phyloP scores from a whole-genome alignment of 2,329 filamentous ascomycete species.

The Colletotrichum chlorophyti region DNA sequence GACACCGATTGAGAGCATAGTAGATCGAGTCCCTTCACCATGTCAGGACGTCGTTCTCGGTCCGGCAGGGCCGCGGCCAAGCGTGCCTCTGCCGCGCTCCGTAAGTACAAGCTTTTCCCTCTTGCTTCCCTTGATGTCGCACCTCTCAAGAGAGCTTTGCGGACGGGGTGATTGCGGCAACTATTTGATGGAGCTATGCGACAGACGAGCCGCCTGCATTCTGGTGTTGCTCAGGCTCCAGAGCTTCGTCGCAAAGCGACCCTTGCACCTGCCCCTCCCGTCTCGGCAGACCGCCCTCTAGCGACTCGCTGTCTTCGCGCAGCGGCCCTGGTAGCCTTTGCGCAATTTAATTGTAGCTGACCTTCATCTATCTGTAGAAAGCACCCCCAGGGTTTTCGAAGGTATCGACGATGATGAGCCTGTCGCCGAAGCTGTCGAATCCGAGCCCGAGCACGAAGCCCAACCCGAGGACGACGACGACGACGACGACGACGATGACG shows the following conservation, averaged over 20 bases:
- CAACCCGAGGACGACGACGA: conserved; percentile 39
- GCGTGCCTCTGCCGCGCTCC: conserved; percentile 59
- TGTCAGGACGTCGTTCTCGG: conserved; percentile 37
- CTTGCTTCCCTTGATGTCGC: neutral
- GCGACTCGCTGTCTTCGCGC: neutral
- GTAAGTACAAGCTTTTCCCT: conserved; percentile 41
- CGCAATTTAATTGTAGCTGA: neutral
- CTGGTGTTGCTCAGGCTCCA: conserved; percentile 45
- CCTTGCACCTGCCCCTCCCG: neutral
- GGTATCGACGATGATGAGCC: conserved; percentile 46
- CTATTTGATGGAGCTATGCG: conserved; percentile 36
- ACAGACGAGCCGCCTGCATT: too few species aligned
- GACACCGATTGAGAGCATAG: neutral
- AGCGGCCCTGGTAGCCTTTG: too few species aligned
- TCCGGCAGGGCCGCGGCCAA: conserved; percentile 61
- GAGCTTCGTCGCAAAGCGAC: conserved; percentile 30
- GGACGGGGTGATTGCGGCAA: neutral
- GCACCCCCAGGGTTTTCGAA: conserved; percentile 48
- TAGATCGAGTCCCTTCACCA: neutral
- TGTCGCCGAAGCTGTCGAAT: conserved; percentile 41
- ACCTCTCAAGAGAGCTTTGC: neutral
- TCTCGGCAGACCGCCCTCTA: neutral
- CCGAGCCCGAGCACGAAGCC: conserved; percentile 33
- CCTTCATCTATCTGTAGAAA: conserved; percentile 39
- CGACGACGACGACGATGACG: conserved; percentile 55